These are phyloP conservation scores for Calonectria crousiana DNA, from an alignment of 2,329 filamentous ascomycete genomes.

Conservation along the genomic window DNA sequence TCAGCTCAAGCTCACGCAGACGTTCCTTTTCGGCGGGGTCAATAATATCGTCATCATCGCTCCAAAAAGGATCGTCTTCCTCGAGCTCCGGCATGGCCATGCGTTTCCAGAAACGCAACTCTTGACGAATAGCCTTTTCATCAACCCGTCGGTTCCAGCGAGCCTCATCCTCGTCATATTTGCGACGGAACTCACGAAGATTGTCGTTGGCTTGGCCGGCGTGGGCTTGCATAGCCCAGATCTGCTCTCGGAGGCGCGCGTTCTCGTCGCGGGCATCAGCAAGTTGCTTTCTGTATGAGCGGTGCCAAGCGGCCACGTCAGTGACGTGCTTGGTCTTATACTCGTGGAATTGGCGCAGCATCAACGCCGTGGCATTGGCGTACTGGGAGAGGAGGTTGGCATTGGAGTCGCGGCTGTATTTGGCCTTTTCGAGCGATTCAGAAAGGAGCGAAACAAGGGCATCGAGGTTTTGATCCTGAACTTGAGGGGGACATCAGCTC, in stretches of 20 bases:
- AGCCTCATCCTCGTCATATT: conserved; percentile 67
- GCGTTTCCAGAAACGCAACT: conserved; percentile 75
- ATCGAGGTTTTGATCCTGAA: conserved; percentile 71
- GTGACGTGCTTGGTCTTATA: conserved; percentile 74
- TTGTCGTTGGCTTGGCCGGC: conserved; percentile 69
- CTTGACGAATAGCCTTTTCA: conserved; percentile 65
- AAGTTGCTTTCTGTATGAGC: conserved; percentile 73
- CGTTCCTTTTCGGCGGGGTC: conserved; percentile 71
- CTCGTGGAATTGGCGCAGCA: conserved; percentile 74
- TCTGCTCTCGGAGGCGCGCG: conserved; percentile 71
- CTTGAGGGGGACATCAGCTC: conserved; percentile 49
- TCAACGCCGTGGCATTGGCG: conserved; percentile 66
- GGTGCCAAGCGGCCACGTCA: conserved; percentile 74
- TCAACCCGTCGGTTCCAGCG: conserved; percentile 67
- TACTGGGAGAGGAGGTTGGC: conserved; percentile 69
- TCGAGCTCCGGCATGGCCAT: conserved; percentile 72
- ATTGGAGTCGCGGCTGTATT: conserved; percentile 71
- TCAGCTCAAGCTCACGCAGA: conserved; percentile 62
- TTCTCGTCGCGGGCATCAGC: conserved; percentile 76
- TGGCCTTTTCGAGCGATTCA: conserved; percentile 72
- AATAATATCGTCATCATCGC: conserved; percentile 74
- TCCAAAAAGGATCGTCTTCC: conserved; percentile 72
- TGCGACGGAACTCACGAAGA: conserved; percentile 68
- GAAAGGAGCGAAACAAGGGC: conserved; percentile 70
- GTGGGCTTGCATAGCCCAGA: conserved; percentile 75